Percentiles rank a stretch among this genome's conserved stretches.
Evolutionary conservation across 352 stramenopile species (phyloP).

Genomic region (Sclerospora graminicola): DNA sequence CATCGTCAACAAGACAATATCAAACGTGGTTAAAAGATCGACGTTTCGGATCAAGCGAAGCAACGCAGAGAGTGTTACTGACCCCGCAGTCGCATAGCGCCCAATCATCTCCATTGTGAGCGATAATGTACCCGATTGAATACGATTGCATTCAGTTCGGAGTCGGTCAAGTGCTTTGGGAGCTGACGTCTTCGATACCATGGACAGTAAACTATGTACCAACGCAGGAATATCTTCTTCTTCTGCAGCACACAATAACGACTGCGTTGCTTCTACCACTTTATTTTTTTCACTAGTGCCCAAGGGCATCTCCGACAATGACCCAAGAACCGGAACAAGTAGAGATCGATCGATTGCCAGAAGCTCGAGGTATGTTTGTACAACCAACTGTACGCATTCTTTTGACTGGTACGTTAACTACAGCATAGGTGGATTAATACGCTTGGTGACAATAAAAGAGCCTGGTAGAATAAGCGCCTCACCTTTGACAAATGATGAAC

Average conservation of each 20-base stretch:
- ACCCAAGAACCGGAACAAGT: slow-evolving; percentile 70
- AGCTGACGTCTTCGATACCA: slow-evolving; percentile 45
- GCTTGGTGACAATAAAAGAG: background rate
- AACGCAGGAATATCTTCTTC: slow-evolving; percentile 75
- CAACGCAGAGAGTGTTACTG: slow-evolving; percentile 33
- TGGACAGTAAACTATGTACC: slow-evolving; percentile 64
- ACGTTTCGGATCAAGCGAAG: slow-evolving; percentile 32
- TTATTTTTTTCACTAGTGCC: slow-evolving; percentile 47
- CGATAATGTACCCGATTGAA: slow-evolving; percentile 35
- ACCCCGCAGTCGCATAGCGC: slow-evolving; percentile 43
- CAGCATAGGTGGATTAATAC: background rate
- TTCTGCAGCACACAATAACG: slow-evolving; percentile 55
- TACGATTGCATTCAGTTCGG: slow-evolving; percentile 47
- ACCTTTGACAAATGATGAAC: slow-evolving; percentile 79
- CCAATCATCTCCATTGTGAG: slow-evolving; percentile 63
- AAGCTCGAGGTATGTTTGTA: slow-evolving; percentile 66
- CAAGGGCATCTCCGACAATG: slow-evolving; percentile 64
- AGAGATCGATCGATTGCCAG: slow-evolving; percentile 63
- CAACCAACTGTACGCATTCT: slow-evolving; percentile 65
- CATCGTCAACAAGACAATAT: slow-evolving; percentile 48
- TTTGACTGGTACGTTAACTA: slow-evolving; percentile 77
- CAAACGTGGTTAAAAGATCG: slow-evolving; percentile 42
- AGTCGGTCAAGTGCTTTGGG: slow-evolving; percentile 40
- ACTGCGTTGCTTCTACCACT: slow-evolving; percentile 52
- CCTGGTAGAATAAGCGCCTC: background rate